A percentile compares a stretch with the other conserved stretches of the same genome.
These are phyloP conservation scores for Phaseolus coccineus DNA, from an alignment of 331 rosid genomes.

Conservation along the genomic window DNA sequence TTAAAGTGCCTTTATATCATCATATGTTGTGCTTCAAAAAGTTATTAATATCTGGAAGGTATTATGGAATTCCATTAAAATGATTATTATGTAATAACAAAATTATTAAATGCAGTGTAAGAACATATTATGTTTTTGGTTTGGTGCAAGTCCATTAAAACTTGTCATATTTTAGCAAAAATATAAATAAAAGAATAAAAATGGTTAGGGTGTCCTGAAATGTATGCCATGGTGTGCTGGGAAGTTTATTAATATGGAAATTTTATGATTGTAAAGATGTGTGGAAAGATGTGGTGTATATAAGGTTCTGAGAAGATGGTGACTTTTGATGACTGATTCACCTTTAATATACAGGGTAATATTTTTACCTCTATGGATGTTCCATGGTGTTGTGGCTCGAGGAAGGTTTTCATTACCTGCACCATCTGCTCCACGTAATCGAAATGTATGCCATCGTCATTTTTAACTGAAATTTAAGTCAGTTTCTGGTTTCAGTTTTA, in stretches of 20 bases:
- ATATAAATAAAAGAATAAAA: not conserved
- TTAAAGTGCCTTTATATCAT: slow-evolving; percentile 24
- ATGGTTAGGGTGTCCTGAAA: not conserved
- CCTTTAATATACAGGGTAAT: slow-evolving; percentile 65
- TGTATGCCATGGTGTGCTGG: not conserved
- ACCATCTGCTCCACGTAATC: slow-evolving; percentile 93
- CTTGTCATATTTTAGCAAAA: slow-evolving; percentile 4
- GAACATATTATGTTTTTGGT: slow-evolving; percentile 15
- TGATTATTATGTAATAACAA: not conserved
- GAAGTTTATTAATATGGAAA: slow-evolving; percentile 1
- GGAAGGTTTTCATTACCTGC: slow-evolving; percentile 99
- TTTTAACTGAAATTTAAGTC: slow-evolving; percentile 36
- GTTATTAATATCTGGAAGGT: slow-evolving; percentile 7
- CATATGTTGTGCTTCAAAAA: slow-evolving; percentile 32
- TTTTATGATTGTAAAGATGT: slow-evolving; percentile 15
- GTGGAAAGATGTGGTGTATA: slow-evolving; percentile 13
- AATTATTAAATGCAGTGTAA: not conserved
- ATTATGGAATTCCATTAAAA: slow-evolving; percentile 31
- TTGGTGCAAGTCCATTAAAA: slow-evolving; percentile 9
- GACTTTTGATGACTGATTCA: slow-evolving; percentile 38
- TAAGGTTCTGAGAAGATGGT: slow-evolving; percentile 20
- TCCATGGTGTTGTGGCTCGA: slow-evolving; percentile 92
- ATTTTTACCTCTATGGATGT: slow-evolving; percentile 91
- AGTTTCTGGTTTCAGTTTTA: slow-evolving; percentile 22
- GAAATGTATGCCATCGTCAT: slow-evolving; percentile 67